These are phyloP conservation scores for Stagonosporopsis cucurbitacearum DNA, from an alignment of 2,329 filamentous ascomycete genomes.

Conservation along the genomic window DNA sequence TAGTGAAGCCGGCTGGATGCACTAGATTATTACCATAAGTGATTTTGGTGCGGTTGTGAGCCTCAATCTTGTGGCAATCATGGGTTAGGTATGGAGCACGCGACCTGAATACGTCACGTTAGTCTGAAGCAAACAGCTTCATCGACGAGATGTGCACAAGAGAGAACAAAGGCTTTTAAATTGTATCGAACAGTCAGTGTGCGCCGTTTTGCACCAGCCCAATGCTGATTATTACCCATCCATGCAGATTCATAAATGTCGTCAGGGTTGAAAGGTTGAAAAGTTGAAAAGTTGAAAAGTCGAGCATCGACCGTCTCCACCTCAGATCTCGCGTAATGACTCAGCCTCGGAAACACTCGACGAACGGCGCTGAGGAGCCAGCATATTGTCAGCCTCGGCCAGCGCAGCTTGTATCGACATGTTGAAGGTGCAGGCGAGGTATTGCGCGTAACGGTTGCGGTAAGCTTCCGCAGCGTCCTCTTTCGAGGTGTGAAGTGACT, in stretches of 20 bases:
- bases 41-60: too few relatives aligned
- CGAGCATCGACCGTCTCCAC: conserved; percentile 17
- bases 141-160: conserved; percentile 27
- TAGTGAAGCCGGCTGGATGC: neutral
- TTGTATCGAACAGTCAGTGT: conserved; percentile 23
- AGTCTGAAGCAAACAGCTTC: conserved; percentile 27
- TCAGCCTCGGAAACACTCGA: conserved; percentile 47
- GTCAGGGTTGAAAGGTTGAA: conserved; percentile 14
- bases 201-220: conserved; percentile 31
- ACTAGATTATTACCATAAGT: too few relatives aligned
- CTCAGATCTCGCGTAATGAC: conserved; percentile 40
- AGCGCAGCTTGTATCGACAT: conserved; percentile 49
- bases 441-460: conserved; percentile 48
- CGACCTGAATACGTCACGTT: conserved; percentile 23
- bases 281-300: conserved; percentile 15
- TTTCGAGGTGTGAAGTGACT: conserved; percentile 44
- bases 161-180: conserved; percentile 34
- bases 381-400: conserved; percentile 46
- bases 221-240: conserved; percentile 29
- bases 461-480: conserved; percentile 43
- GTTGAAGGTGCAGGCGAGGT: conserved; percentile 50
- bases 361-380: conserved; percentile 42
- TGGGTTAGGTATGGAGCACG: conserved; percentile 4
- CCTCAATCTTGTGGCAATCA: neutral
- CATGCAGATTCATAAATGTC: conserved; percentile 29